Base-by-base conservation (phyloP, 495 filamentous ascomycete genomes). In the Cenococcum geophilum region DNA sequence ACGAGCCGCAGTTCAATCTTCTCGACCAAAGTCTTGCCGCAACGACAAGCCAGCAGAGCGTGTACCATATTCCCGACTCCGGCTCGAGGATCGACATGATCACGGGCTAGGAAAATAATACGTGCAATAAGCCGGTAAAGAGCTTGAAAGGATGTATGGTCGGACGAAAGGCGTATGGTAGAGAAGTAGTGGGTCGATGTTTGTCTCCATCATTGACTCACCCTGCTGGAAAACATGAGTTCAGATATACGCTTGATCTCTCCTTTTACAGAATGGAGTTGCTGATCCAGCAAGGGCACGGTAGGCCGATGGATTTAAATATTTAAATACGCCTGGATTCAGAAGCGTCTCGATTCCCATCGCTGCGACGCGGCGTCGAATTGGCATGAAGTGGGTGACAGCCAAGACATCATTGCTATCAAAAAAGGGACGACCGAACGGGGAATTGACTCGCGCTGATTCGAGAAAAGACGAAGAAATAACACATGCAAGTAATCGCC, bases 31-130 rank as follows among this genome's bases (percentile, higher is more conserved):
- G 68, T 62, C 80, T 70, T n/a, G 65, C 61, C 6, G 70, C 21
- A 12, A 76, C 71, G 21, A 81, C 67, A 4, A 73, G 0, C 14
- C 75, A 61, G 0, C 74, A 77, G 48, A 80, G 18, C 22, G 63
- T 66, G 63, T 76, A 82, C 74, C 79, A 79, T 4, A 76, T 75
- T 71, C 75, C 77, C 18, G 76, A 76, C 66, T 82, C 80, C 2
- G 78, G 73, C 0, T 72, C 65, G 8, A 81, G 67, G 36, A 60
- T 57, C 5, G 70, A 56, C 11, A 21, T 68, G 22, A 49, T 21
- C 45, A 18, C 27, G 6, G 27, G 27, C 27, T 18, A 20, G 45
- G 18, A 6, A 49, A n/a, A 22, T 49, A 18, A 22, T 49, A 1
- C 45, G 9, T 14, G 4, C 20, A 14, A 49, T 49, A n/a, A 18